Percentiles rank a stretch among this genome's conserved stretches.
These are phyloP conservation scores for Solanum hybrid DNA, from an alignment of 305 asterid species.

Conservation along the genomic window DNA sequence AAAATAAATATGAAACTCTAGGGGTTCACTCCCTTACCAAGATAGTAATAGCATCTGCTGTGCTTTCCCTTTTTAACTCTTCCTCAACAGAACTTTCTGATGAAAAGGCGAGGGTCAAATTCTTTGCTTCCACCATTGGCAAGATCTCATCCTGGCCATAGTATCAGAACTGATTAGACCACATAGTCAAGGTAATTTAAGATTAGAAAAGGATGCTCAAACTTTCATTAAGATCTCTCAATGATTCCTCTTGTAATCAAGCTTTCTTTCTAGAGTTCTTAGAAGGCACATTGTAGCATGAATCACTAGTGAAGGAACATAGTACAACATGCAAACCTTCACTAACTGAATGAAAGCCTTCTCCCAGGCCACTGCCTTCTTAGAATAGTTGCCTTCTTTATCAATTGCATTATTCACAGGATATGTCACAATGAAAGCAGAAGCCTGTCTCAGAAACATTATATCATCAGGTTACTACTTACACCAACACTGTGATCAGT, in stretches of 20 bases:
- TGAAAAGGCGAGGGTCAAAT: constrained; percentile 80
- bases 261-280: neutral
- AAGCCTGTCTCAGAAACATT: constrained; percentile 53
- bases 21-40: constrained; percentile 43
- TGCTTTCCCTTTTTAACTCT: constrained; percentile 95
- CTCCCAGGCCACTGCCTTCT: constrained; percentile 92
- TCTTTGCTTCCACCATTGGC: constrained; percentile 70
- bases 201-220: neutral
- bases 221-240: neutral
- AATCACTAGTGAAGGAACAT: neutral
- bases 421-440: constrained; percentile 90
- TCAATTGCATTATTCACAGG: constrained; percentile 90
- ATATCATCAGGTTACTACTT: constrained; percentile 1
- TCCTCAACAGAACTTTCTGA: constrained; percentile 97
- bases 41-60: constrained; percentile 94
- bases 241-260: neutral
- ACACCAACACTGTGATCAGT: neutral
- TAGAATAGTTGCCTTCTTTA: constrained; percentile 65
- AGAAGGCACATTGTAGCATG: neutral
- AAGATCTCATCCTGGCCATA: constrained; percentile 72
- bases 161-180: constrained; percentile 14
- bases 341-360: constrained; percentile 92
- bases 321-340: constrained; percentile 42
- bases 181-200: neutral
- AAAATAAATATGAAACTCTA: neutral